phyloP scores from a whole-genome alignment of 768 basidiomycete species.

The Cystofilobasidium macerans region DNA sequence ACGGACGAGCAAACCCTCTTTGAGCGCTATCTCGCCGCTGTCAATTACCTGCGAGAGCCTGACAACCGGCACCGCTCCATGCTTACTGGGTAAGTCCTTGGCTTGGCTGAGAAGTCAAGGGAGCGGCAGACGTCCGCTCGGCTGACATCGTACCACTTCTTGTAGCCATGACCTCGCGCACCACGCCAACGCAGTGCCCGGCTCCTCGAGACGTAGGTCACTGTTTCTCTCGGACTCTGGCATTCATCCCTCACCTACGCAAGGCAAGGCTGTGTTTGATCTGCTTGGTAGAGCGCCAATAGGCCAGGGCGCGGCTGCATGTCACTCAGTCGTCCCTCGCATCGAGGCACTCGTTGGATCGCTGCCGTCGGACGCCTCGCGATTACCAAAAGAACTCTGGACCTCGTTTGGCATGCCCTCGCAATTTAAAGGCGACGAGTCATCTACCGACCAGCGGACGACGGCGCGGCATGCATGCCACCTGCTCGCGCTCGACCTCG shows the following conservation, averaged over 20 bases:
- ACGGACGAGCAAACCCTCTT: neutral
- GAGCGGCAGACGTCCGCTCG: neutral
- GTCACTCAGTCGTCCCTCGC: constrained; percentile 5
- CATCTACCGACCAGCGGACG: neutral
- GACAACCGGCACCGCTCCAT: constrained; percentile 5
- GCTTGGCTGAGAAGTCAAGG: neutral
- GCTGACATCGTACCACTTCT: neutral
- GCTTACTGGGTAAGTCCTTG: neutral
- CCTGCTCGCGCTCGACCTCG: constrained; percentile 19
- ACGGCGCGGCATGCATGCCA: constrained; percentile 5
- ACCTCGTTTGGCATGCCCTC: constrained; percentile 1
- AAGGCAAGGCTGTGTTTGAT: neutral
- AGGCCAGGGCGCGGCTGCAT: neutral
- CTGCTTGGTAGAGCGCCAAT: neutral
- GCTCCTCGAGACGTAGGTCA: neutral
- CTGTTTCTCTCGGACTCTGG: constrained; percentile 9
- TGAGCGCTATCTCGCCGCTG: neutral
- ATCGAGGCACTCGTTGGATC: neutral
- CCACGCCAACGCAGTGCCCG: neutral
- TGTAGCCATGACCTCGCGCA: constrained; percentile 9
- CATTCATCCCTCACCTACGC: neutral
- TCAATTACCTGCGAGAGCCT: neutral
- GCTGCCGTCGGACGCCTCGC: neutral
- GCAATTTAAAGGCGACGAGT: neutral
- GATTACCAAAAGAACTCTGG: neutral